A percentile compares a stretch with the other conserved stretches of the same genome.
Conservation (phyloP, 2,329 filamentous ascomycete species). For the Phoma sp. region DNA sequence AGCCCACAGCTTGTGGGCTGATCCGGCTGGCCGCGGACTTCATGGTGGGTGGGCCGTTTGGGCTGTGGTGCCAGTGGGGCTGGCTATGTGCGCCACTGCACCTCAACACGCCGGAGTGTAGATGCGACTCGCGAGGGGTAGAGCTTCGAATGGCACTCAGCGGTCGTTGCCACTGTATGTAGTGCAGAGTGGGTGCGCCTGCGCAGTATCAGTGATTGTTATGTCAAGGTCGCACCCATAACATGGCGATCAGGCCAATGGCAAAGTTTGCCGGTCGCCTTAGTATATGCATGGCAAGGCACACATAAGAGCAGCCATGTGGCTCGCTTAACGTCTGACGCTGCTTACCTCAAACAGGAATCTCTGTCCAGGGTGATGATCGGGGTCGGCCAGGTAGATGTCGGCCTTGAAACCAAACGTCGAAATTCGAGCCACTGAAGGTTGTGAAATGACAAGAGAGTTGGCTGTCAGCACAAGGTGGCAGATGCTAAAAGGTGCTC, state of each 20-base stretch:
- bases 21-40: not conserved
- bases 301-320: slow-evolving; percentile 7
- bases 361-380: not conserved
- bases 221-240: not conserved
- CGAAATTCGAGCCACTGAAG: not conserved
- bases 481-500: not conserved
- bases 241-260: not conserved
- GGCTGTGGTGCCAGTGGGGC: not conserved
- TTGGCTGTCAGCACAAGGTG: not conserved
- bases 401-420: not conserved
- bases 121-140: not conserved
- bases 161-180: not conserved
- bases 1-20: not conserved
- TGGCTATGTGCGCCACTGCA: not conserved
- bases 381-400: not conserved
- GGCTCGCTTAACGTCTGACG: slow-evolving; percentile 20
- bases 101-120: slow-evolving; percentile 3
- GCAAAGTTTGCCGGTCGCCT: not conserved
- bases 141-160: not conserved
- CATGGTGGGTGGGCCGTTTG: not conserved
- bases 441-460: not conserved
- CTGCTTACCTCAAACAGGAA: slow-evolving; percentile 28
- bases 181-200: not conserved
- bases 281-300: slow-evolving; percentile 2
- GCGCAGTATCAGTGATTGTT: slow-evolving; percentile 4